These are phyloP conservation scores for Epichloe gansuensis DNA, from an alignment of 2,329 filamentous ascomycete genomes.

Conservation along the genomic window DNA sequence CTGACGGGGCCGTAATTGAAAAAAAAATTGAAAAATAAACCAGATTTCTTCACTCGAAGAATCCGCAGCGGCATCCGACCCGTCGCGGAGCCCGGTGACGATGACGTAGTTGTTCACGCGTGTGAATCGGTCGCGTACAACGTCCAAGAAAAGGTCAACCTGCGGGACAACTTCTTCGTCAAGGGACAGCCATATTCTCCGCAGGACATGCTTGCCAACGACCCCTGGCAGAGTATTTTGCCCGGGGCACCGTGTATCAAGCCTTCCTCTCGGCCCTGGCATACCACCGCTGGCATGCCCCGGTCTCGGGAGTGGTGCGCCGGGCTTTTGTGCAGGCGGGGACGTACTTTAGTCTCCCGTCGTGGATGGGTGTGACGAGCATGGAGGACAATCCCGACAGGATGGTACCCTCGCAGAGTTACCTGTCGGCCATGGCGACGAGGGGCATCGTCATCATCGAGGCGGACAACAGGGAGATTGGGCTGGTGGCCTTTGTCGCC, in stretches of 20 bases:
- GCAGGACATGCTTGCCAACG: slow-evolving; percentile 48
- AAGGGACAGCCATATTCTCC: slow-evolving; percentile 58
- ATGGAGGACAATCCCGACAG: slow-evolving; percentile 18
- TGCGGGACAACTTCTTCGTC: slow-evolving; percentile 53
- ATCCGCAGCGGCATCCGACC: slow-evolving; percentile 43
- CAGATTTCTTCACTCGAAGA: slow-evolving; percentile 51
- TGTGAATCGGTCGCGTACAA: slow-evolving; percentile 52
- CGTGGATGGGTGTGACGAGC: not conserved
- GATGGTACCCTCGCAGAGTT: slow-evolving; percentile 43
- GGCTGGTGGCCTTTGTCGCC: slow-evolving; percentile 56
- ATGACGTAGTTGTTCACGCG: slow-evolving; percentile 43
- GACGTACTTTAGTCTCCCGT: slow-evolving; percentile 53
- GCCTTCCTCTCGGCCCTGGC: slow-evolving; percentile 54
- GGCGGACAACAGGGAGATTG: slow-evolving; percentile 54
- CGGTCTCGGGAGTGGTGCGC: slow-evolving; percentile 47
- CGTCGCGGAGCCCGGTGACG: slow-evolving; percentile 41
- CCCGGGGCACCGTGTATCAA: slow-evolving; percentile 55
- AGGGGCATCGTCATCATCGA: slow-evolving; percentile 58
- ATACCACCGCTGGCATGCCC: slow-evolving; percentile 62
- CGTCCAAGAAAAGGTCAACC: slow-evolving; percentile 34
- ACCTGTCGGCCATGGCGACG: slow-evolving; percentile 53
- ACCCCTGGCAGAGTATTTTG: slow-evolving; percentile 42
- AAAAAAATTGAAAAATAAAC: not conserved
- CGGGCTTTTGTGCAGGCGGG: slow-evolving; percentile 47
- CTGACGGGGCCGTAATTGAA: no score